Conservation (phyloP, 1,284 basidiomycete genomes). For the Fomitopsis schrenkii region DNA sequence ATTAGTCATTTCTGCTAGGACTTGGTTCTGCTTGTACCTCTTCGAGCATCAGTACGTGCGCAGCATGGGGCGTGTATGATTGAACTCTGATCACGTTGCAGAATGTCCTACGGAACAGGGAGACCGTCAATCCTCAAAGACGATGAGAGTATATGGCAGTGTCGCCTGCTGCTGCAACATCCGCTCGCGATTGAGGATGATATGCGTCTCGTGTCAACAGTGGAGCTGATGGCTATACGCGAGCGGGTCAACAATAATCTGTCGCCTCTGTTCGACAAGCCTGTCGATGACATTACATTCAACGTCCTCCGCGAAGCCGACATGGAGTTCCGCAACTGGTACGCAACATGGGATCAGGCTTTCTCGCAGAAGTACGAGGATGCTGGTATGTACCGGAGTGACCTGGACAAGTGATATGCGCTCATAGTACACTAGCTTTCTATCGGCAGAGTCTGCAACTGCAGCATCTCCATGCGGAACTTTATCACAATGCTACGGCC, state of each 20-base stretch:
- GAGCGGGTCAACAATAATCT: constrained; percentile 71
- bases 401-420: neutral
- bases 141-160: constrained; percentile 84
- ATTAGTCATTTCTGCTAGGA: constrained; percentile 75
- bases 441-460: constrained; percentile 81
- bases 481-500: constrained; percentile 79
- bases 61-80: neutral
- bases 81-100: constrained; percentile 22
- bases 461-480: constrained; percentile 73
- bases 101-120: constrained; percentile 90
- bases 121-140: constrained; percentile 89
- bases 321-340: constrained; percentile 69
- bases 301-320: constrained; percentile 60
- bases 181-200: constrained; percentile 89
- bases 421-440: constrained; percentile 47
- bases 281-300: constrained; percentile 66
- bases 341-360: constrained; percentile 69
- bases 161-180: constrained; percentile 79
- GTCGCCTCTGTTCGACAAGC: constrained; percentile 57
- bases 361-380: constrained; percentile 82
- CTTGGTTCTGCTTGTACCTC: constrained; percentile 89
- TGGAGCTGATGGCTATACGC: constrained; percentile 80
- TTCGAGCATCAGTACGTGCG: constrained; percentile 85
- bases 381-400: constrained; percentile 47
- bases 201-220: constrained; percentile 90